These are phyloP conservation scores for Psilocybe sp. DNA, from an alignment of 768 basidiomycete species.

Conservation along the genomic window DNA sequence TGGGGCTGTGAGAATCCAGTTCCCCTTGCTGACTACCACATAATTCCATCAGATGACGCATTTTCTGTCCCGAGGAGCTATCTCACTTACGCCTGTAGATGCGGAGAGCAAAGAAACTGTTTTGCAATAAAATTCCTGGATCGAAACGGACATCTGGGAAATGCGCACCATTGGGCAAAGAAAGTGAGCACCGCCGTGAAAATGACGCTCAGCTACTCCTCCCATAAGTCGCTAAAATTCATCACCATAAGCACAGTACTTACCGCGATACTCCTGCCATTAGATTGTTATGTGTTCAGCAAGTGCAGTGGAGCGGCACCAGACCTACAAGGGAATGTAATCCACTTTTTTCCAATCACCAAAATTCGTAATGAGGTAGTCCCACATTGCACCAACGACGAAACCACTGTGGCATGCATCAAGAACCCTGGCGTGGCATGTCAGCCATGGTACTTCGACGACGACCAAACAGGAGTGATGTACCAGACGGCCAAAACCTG, in stretches of 20 bases:
- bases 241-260: not conserved
- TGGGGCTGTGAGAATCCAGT: conserved; percentile 1
- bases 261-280: conserved; percentile 7
- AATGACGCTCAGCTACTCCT: conserved; percentile 16
- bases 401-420: conserved; percentile 31
- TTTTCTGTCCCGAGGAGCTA: not conserved
- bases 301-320: not conserved
- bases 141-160: too few relatives aligned
- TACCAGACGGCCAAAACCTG: too few relatives aligned
- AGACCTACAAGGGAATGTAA: conserved; percentile 27
- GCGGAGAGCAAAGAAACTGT: conserved; percentile 31
- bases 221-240: not conserved
- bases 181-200: conserved; percentile 23
- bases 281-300: not conserved
- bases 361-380: conserved; percentile 29
- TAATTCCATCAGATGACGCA: not conserved
- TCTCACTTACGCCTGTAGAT: conserved; percentile 28
- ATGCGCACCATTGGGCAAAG: conserved; percentile 18
- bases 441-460: too few relatives aligned
- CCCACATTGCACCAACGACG: conserved; percentile 32
- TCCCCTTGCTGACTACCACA: conserved; percentile 4
- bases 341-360: conserved; percentile 20
- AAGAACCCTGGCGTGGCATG: conserved; percentile 30
- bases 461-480: too few relatives aligned
- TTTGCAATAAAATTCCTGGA: not conserved